Conservation (phyloP, 768 basidiomycete genomes). For the Hygrophoropsis aurantiaca region DNA sequence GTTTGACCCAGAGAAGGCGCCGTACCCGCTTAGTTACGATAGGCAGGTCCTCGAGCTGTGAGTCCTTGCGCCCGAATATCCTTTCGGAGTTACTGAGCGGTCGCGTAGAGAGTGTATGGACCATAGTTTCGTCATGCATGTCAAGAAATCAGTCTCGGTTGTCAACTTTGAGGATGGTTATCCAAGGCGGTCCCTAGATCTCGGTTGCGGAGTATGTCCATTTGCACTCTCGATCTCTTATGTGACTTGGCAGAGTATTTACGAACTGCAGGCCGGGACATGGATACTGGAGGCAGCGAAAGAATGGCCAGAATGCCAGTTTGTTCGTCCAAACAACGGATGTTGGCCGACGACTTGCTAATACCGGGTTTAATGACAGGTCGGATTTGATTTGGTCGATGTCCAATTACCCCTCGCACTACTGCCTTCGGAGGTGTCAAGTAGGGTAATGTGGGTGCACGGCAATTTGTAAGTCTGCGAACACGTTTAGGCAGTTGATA, state of each 20-base stretch:
- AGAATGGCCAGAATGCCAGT: constrained; percentile 63
- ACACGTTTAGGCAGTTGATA: not conserved
- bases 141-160: constrained; percentile 58
- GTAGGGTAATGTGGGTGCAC: constrained; percentile 68
- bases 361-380: constrained; percentile 36
- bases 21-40: constrained; percentile 77
- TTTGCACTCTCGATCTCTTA: constrained; percentile 5
- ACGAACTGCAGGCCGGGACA: constrained; percentile 50
- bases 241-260: not conserved
- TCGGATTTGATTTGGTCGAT: constrained; percentile 79
- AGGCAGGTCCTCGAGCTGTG: constrained; percentile 67
- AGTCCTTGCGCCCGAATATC: constrained; percentile 21
- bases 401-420: constrained; percentile 61
- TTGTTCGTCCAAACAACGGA: constrained; percentile 43
- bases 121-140: constrained; percentile 45
- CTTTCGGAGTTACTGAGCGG: constrained; percentile 1
- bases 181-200: constrained; percentile 59
- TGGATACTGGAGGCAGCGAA: constrained; percentile 77
- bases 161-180: constrained; percentile 50
- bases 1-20: constrained; percentile 73
- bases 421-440: constrained; percentile 49
- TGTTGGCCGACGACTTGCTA: not conserved
- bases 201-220: constrained; percentile 69
- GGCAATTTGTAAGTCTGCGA: constrained; percentile 66
- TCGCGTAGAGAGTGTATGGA: constrained; percentile 53